phyloP scores from a whole-genome alignment of 768 basidiomycete species.

The Boletus fagicola region DNA sequence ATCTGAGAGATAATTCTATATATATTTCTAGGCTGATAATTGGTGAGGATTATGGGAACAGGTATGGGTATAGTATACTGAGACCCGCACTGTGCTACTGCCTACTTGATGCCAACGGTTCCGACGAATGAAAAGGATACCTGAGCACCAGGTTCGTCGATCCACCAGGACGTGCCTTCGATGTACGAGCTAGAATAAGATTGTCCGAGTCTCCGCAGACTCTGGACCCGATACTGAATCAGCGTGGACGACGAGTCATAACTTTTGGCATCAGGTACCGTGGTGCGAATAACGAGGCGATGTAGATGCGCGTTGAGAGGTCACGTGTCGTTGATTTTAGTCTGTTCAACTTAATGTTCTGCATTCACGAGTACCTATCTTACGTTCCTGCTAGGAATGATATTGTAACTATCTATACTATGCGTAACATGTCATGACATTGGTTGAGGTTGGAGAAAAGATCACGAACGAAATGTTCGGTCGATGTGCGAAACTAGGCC shows the following conservation, averaged over 20 bases:
- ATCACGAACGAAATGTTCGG: slow-evolving; percentile 27
- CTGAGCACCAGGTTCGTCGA: slow-evolving; percentile 47
- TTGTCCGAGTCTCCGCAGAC: slow-evolving; percentile 58
- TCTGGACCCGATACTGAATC: slow-evolving; percentile 61
- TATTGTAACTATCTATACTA: slow-evolving; percentile 35
- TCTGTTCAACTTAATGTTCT: neutral
- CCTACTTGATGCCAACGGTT: slow-evolving; percentile 67
- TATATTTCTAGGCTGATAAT: no score
- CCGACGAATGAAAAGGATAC: slow-evolving; percentile 64
- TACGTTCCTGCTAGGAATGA: slow-evolving; percentile 26
- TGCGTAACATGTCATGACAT: slow-evolving; percentile 32
- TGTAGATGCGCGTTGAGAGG: neutral
- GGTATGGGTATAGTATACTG: no score
- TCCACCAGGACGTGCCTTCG: slow-evolving; percentile 49
- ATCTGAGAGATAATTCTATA: no score
- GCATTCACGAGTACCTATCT: slow-evolving; percentile 5
- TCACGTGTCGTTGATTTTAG: slow-evolving; percentile 28
- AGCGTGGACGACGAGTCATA: slow-evolving; percentile 70
- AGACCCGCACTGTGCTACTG: no score
- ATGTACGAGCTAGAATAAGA: slow-evolving; percentile 51
- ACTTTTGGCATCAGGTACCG: slow-evolving; percentile 57
- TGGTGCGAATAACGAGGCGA: neutral
- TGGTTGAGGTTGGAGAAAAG: slow-evolving; percentile 20
- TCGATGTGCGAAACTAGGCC: slow-evolving; percentile 20
- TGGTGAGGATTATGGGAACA: no score